Evolutionary conservation across 1,139 yeast species (phyloP).

Genomic region (Suhomyces bolitotheri): DNA sequence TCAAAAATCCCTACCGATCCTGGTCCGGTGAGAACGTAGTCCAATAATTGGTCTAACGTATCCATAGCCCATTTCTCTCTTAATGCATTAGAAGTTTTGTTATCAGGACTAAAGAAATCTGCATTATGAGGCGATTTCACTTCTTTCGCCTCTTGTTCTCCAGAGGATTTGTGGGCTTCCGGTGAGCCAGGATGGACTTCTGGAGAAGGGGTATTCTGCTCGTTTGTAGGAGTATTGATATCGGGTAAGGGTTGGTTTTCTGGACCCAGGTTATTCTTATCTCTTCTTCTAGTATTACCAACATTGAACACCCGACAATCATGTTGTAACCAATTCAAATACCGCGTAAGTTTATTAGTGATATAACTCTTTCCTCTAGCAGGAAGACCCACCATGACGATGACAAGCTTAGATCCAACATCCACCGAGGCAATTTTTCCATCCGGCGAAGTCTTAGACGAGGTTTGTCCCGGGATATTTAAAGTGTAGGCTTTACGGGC

Average conservation of each 20-base stretch:
- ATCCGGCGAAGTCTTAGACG: constrained; percentile 79
- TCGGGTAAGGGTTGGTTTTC: constrained; percentile 73
- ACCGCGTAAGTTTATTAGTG: constrained; percentile 84
- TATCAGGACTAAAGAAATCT: constrained; percentile 82
- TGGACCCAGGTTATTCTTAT: constrained; percentile 69
- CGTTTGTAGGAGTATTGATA: constrained; percentile 41
- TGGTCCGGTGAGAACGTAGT: constrained; percentile 73
- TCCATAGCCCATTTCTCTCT: constrained; percentile 97
- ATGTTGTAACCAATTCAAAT: constrained; percentile 89
- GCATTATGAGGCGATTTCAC: constrained; percentile 56
- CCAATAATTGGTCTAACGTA: constrained; percentile 80
- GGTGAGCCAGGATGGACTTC: constrained; percentile 7
- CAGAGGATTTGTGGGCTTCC: constrained; percentile 14
- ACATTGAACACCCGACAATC: constrained; percentile 89
- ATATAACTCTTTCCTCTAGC: constrained; percentile 93
- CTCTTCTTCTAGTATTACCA: constrained; percentile 85
- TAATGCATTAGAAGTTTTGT: constrained; percentile 59
- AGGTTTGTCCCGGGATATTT: constrained; percentile 90
- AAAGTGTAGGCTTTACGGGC: constrained; percentile 69
- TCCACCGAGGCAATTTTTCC: constrained; percentile 73
- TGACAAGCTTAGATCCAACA: constrained; percentile 80
- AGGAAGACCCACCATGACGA: constrained; percentile 93
- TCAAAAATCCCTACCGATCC: constrained; percentile 96
- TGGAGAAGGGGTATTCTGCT: constrained; percentile 17
- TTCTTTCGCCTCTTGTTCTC: constrained; percentile 4